A percentile compares a stretch with the other conserved stretches of the same genome.
These are phyloP conservation scores for Arthrobotrys entomopaga DNA, from an alignment of 2,329 filamentous ascomycete genomes.

Conservation along the genomic window DNA sequence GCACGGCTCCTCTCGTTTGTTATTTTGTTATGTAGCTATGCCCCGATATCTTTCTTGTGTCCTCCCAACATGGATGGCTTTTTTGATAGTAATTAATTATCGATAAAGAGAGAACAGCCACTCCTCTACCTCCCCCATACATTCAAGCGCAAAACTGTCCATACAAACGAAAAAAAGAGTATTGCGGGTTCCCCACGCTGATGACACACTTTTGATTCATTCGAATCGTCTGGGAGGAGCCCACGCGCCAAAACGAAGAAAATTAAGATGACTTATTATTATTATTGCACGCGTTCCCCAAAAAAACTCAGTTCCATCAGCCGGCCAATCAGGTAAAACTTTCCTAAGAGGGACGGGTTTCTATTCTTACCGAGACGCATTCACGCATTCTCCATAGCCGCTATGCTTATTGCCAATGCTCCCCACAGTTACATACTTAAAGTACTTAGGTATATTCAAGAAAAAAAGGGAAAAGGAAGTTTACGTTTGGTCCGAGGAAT, in stretches of 20 bases:
- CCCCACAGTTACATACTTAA: too few species aligned
- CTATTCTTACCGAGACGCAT: constrained; percentile 51
- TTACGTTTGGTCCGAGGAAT: too few species aligned
- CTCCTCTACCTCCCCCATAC: background rate
- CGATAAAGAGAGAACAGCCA: constrained; percentile 33
- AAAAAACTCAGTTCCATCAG: background rate
- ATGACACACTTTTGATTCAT: constrained; percentile 44
- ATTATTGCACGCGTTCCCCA: constrained; percentile 30
- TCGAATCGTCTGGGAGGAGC: constrained; percentile 29
- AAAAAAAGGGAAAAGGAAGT: constrained; percentile 11
- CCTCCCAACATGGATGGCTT: constrained; percentile 45
- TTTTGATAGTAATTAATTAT: constrained; percentile 48
- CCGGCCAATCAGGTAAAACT: constrained; percentile 49
- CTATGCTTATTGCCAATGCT: constrained; percentile 43
- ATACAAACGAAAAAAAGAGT: constrained; percentile 21
- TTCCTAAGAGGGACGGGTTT: constrained; percentile 51
- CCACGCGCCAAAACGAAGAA: constrained; percentile 49
- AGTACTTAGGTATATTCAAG: background rate
- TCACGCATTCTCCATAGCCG: constrained; percentile 50
- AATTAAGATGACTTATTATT: constrained; percentile 41
- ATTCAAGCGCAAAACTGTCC: too few species aligned
- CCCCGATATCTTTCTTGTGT: constrained; percentile 15
- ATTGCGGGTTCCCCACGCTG: constrained; percentile 38
- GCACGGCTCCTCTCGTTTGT: constrained; percentile 18
- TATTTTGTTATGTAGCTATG: constrained; percentile 3